Base-by-base conservation (phyloP, 768 basidiomycete genomes). In the Suillus cothurnatus region DNA sequence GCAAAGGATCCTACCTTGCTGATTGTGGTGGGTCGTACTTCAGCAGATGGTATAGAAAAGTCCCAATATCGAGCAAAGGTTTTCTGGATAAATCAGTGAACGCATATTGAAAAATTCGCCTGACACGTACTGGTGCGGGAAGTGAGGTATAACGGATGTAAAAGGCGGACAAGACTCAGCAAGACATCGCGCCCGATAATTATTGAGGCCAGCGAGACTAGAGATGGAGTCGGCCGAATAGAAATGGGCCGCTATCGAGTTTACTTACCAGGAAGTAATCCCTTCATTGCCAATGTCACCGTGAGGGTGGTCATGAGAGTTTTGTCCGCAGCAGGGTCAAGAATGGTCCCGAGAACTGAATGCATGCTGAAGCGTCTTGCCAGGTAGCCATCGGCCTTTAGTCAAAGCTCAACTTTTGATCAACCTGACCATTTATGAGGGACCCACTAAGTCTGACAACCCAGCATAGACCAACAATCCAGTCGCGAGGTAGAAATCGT, bases 271-370 rank as follows among this genome's bases (percentile, higher is more conserved):
- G 97, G 97, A 26, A 99, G 80, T 69, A 97, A 81, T 26, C 87
- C 89, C 68, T 92, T 90, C 84, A 91, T 86, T 0, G 94, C 88
- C 66, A 99, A 79, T 1, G 95, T 91, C 56, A 95, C 80, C 0
- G 93, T 94, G 71, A 99, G 80, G 1, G 96, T 98, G 2, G 97
- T 97, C 91, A 99, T 92, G 50, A 99, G 80, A 14, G 87, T 83
- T 77, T 99, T 99, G 84, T 99, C 97, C 3, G 97, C 97, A 0
- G 97, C 94, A 15, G 97, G 97, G 75, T 99, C 97, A 15, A 99
- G 84, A 64, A 99, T 95, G 11, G 93, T 93, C 23, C 97, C 97
- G 23, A 99, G 82, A n/a, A 99, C 95, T 15, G 93, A 88, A 61
- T 85, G 85, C 91, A 93, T 94, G 32, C 91, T 88, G 81, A 84